Conservation (phyloP, 1,284 basidiomycete species). For the Erythrobasidium hasegawianum region DNA sequence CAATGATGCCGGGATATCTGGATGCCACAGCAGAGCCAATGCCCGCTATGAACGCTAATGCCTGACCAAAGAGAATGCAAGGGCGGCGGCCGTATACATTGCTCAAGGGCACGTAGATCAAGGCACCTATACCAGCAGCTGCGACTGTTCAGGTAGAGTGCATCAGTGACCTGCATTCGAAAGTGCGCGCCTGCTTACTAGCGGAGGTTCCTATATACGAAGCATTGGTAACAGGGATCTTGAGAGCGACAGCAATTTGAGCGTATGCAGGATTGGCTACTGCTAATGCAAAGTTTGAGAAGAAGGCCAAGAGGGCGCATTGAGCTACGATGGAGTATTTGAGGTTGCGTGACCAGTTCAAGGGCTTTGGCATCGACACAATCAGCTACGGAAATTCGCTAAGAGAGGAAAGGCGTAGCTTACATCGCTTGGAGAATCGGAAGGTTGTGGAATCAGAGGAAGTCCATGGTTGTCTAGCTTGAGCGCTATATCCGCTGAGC, state of each 20-base stretch:
- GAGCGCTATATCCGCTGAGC: conserved; percentile 6
- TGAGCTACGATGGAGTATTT: conserved; percentile 27
- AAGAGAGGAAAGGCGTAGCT: not conserved
- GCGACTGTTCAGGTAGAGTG: conserved; percentile 18
- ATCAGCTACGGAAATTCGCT: not conserved
- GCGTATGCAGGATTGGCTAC: conserved; percentile 31
- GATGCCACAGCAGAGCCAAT: conserved; percentile 14
- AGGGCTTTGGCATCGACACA: not conserved
- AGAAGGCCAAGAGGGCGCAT: conserved; percentile 22
- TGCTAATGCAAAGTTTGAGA: conserved; percentile 18
- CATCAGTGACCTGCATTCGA: not conserved
- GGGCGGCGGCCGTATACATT: conserved; percentile 29
- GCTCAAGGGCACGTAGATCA: conserved; percentile 24
- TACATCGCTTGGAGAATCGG: conserved; percentile 22
- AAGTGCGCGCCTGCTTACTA: not conserved
- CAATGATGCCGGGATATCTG: conserved; percentile 18
- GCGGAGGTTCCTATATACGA: not conserved
- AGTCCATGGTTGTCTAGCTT: conserved; percentile 19
- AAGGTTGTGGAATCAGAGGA: conserved; percentile 27
- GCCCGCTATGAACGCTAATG: conserved; percentile 8
- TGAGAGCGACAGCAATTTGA: conserved; percentile 17
- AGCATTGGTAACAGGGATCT: conserved; percentile 1
- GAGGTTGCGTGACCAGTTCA: conserved; percentile 27
- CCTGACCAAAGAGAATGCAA: conserved; percentile 17
- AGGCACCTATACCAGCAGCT: conserved; percentile 15